phyloP scores from a whole-genome alignment of 257 asterid species.

The Solanum rostratum region DNA sequence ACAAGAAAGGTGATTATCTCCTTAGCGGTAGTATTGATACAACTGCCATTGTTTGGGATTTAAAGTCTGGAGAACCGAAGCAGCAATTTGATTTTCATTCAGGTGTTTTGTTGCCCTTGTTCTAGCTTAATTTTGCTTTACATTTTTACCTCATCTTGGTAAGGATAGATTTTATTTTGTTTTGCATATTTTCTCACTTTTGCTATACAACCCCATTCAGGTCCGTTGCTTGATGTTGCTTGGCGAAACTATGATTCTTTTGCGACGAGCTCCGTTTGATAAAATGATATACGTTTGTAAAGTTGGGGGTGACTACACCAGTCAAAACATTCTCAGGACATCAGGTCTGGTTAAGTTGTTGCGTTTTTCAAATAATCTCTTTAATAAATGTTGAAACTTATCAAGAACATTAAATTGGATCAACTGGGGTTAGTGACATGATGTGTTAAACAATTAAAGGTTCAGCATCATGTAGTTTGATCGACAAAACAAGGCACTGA shows the following conservation, averaged over 20 bases:
- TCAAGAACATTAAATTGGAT: no score
- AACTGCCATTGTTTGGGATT: constrained; percentile 94
- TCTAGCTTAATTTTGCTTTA: not conserved
- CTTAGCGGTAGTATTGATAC: constrained; percentile 92
- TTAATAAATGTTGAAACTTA: not conserved
- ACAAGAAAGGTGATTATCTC: constrained; percentile 88
- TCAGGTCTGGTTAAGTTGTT: constrained; percentile 30
- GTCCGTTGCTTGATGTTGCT: constrained; percentile 88
- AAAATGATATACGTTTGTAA: constrained; percentile 82
- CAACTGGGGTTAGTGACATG: no score
- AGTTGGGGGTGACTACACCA: constrained; percentile 81
- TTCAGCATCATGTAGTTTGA: not conserved
- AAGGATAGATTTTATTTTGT: not conserved
- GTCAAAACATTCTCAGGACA: constrained; percentile 71
- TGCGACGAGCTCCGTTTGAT: constrained; percentile 92
- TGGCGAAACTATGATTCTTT: constrained; percentile 78
- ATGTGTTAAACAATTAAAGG: not conserved
- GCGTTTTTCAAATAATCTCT: not conserved
- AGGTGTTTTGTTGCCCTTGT: constrained; percentile 30
- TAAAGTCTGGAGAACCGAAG: constrained; percentile 69
- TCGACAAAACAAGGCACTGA: not conserved
- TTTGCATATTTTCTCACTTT: not conserved
- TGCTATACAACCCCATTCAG: constrained; percentile 18
- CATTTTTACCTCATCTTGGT: not conserved
- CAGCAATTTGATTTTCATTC: constrained; percentile 86